Conservation (phyloP, 2,329 filamentous ascomycete genomes). For the Aspergillus pseudoglaucus region DNA sequence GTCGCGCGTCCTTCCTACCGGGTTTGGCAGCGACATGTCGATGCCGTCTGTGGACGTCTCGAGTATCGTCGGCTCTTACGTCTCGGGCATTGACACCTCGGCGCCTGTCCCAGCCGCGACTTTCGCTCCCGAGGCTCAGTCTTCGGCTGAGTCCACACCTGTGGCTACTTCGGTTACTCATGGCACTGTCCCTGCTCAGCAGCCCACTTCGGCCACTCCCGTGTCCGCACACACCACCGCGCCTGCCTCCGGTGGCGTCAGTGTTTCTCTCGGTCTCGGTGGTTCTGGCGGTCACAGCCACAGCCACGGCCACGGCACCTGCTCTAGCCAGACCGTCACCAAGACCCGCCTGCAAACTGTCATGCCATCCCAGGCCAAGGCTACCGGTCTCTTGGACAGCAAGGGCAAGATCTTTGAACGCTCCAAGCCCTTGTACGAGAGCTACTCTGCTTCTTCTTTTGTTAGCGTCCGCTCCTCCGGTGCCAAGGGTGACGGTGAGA, state of each 20-base stretch:
- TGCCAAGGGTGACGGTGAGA: conserved; percentile 77
- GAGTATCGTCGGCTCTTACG: background rate
- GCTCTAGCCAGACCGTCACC: conserved; percentile 24
- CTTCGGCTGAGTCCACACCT: conserved; percentile 6
- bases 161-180: background rate
- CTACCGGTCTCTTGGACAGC: conserved; percentile 57
- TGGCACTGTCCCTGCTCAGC: background rate
- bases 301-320: conserved; percentile 12
- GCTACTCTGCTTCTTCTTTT: conserved; percentile 61
- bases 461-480: conserved; percentile 76
- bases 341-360: conserved; percentile 52
- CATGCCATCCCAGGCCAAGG: conserved; percentile 55
- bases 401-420: conserved; percentile 70
- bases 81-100: background rate
- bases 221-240: background rate
- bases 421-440: conserved; percentile 82
- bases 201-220: background rate
- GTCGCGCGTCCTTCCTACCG: background rate
- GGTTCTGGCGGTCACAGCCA: conserved; percentile 6
- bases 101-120: conserved; percentile 1
- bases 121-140: conserved; percentile 3
- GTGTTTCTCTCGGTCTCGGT: conserved; percentile 1
- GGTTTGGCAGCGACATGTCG: background rate
- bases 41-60: background rate
- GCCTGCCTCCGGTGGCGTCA: conserved; percentile 6